Percentiles rank a stretch among this genome's conserved stretches.
Evolutionary conservation across 305 asterid species (phyloP).

Genomic region (Coffea humblotiana): DNA sequence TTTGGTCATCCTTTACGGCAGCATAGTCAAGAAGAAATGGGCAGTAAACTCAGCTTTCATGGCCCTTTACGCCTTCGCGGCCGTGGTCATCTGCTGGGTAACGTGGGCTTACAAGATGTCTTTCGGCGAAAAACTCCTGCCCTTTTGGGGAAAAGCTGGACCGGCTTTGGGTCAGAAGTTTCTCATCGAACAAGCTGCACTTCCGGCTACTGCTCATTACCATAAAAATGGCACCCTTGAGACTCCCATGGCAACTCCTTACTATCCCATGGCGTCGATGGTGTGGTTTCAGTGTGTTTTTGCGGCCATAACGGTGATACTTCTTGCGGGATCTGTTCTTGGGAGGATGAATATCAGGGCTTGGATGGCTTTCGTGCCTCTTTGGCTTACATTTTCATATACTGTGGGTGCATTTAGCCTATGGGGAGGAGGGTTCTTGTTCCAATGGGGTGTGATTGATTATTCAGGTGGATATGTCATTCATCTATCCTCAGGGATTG

Average conservation of each 20-base stretch:
- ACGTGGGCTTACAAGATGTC: conserved; percentile 59
- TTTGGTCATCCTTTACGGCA: conserved; percentile 53
- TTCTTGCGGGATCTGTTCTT: conserved; percentile 54
- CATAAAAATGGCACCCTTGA: conserved; percentile 36
- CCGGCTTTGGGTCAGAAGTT: conserved; percentile 53
- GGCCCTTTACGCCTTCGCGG: conserved; percentile 64
- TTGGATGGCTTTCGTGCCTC: conserved; percentile 72
- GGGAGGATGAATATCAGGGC: conserved; percentile 69
- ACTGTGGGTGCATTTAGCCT: conserved; percentile 66
- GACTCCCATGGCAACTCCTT: conserved; percentile 39
- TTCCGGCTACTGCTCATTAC: conserved; percentile 41
- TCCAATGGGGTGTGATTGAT: conserved; percentile 67
- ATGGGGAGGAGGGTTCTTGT: conserved; percentile 72
- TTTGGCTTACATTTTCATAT: conserved; percentile 60
- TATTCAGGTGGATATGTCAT: conserved; percentile 67
- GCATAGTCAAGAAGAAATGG: conserved; percentile 63
- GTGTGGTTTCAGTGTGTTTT: conserved; percentile 69
- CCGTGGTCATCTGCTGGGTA: conserved; percentile 63
- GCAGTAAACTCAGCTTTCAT: conserved; percentile 66
- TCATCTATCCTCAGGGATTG: conserved; percentile 70
- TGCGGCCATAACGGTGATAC: conserved; percentile 46
- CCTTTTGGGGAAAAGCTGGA: conserved; percentile 63
- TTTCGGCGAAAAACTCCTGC: conserved; percentile 54
- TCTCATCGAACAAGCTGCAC: conserved; percentile 42
- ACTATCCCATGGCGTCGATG: conserved; percentile 63